A percentile compares a stretch with the other conserved stretches of the same genome.
These are phyloP conservation scores for Pinus taeda DNA, from an alignment of 75 land plant species.

Conservation along the genomic window DNA sequence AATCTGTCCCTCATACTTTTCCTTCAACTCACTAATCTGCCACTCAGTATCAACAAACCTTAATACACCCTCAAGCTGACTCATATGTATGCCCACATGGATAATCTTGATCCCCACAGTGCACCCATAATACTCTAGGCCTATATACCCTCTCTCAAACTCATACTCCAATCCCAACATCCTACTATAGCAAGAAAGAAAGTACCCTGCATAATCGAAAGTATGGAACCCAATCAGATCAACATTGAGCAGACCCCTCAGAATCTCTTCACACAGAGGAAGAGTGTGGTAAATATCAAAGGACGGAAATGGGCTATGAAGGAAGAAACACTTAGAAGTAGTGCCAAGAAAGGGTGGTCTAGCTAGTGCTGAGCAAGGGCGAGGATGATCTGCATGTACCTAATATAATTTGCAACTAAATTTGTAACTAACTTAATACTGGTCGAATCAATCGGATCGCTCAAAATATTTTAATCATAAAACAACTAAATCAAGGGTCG, in stretches of 20 bases:
- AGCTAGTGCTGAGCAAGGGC: no score
- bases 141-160: conserved; percentile 65
- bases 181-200: conserved; percentile 68
- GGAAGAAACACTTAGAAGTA: conserved; percentile 39
- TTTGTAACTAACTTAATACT: no score
- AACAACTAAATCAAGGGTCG: no score
- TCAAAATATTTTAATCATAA: no score
- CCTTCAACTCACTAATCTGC: conserved; percentile 45
- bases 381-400: no score
- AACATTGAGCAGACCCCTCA: conserved; percentile 60
- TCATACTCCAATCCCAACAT: conserved; percentile 73
- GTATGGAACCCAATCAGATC: conserved; percentile 90
- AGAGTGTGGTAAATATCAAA: conserved; percentile 84
- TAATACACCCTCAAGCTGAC: conserved; percentile 48
- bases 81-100: conserved; percentile 77
- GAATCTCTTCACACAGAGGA: conserved; percentile 58
- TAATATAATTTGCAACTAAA: no score
- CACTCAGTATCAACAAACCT: conserved; percentile 29
- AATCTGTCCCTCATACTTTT: conserved; percentile 38
- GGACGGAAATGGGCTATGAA: conserved; percentile 90
- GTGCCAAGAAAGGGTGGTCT: no score
- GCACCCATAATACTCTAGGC: conserved; percentile 42
- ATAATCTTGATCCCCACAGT: conserved; percentile 80
- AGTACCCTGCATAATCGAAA: conserved; percentile 84
- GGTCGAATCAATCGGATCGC: no score